Evolutionary conservation across 352 stramenopile genomes (phyloP).

Genomic region (Globisporangium sylvaticum): DNA sequence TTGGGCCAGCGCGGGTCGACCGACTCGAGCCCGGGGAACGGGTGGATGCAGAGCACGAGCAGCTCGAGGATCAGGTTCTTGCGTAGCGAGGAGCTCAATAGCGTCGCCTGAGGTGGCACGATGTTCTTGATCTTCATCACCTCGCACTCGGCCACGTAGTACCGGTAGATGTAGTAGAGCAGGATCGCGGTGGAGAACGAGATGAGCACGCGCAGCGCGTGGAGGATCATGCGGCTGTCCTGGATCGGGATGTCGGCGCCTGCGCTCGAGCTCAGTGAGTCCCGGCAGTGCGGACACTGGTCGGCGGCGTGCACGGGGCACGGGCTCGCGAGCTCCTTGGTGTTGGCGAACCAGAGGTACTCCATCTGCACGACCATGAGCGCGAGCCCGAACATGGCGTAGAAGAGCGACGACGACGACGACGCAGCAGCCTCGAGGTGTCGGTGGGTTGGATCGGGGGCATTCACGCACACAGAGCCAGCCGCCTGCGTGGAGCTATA

Average conservation of each 20-base stretch:
- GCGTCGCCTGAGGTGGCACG: constrained; percentile 56
- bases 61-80: constrained; percentile 45
- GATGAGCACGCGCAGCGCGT: constrained; percentile 61
- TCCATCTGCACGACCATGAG: constrained; percentile 79
- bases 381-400: constrained; percentile 51
- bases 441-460: background rate
- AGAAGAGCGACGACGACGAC: constrained; percentile 37
- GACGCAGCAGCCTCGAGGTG: background rate
- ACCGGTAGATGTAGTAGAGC: constrained; percentile 68
- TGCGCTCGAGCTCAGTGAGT: constrained; percentile 14
- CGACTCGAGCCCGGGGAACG: constrained; percentile 63
- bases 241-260: constrained; percentile 27
- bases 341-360: constrained; percentile 70
- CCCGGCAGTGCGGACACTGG: constrained; percentile 38
- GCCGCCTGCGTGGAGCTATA: background rate
- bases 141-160: constrained; percentile 63
- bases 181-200: constrained; percentile 58
- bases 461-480: background rate
- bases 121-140: constrained; percentile 84
- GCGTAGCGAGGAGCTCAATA: constrained; percentile 57
- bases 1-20: constrained; percentile 60
- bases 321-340: constrained; percentile 24
- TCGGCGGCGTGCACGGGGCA: constrained; percentile 29
- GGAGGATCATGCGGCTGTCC: constrained; percentile 62
- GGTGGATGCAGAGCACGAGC: constrained; percentile 48